Conservation (phyloP, 306 rosid genomes). For the Quercus agrifolia region DNA sequence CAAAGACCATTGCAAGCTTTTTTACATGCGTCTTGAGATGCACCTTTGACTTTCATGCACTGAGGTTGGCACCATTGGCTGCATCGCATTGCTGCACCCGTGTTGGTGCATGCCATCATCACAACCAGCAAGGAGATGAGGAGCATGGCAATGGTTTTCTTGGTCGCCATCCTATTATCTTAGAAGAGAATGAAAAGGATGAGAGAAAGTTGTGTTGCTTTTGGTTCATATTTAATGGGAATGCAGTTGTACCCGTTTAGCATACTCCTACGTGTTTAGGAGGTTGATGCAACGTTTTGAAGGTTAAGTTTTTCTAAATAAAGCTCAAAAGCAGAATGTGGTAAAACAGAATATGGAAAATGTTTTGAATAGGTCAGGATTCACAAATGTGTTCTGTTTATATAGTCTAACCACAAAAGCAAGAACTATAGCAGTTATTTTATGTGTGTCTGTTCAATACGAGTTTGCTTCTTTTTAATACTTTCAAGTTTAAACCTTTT, state of each 20-base stretch:
- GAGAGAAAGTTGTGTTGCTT: not conserved
- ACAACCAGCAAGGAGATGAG: conserved; percentile 23
- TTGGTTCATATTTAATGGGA: not conserved
- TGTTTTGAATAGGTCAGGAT: no score
- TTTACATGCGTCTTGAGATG: no score
- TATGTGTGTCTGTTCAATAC: not conserved
- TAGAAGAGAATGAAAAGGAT: not conserved
- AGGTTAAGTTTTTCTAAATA: no score
- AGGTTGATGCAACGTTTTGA: no score
- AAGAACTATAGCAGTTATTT: not conserved
- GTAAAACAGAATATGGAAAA: no score
- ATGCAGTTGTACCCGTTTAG: no score
- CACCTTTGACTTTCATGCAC: conserved; percentile 26
- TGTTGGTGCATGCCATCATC: not conserved
- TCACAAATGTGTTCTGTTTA: no score
- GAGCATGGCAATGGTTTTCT: conserved; percentile 10
- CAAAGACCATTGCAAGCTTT: no score
- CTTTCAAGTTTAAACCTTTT: not conserved
- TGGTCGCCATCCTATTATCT: conserved; percentile 6
- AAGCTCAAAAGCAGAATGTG: no score
- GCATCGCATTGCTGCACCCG: conserved; percentile 29
- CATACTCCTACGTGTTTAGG: no score
- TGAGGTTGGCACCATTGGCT: conserved; percentile 58
- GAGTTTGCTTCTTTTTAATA: not conserved
- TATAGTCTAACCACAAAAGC: not conserved